phyloP scores from a whole-genome alignment of 2,329 filamentous ascomycete species.

The Hypomyces rosellus region DNA sequence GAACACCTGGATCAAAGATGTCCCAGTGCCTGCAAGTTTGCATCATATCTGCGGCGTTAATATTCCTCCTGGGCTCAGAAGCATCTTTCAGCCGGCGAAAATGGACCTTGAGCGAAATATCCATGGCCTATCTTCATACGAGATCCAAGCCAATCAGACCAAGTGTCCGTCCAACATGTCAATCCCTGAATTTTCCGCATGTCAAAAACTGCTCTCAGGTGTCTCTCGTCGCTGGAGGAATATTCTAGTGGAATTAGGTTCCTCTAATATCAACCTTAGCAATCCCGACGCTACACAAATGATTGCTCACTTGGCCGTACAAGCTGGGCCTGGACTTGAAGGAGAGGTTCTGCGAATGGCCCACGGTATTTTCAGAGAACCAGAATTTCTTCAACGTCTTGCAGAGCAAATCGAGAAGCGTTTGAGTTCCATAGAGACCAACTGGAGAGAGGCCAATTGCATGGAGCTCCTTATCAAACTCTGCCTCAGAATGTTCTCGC shows the following conservation, averaged over 20 bases:
- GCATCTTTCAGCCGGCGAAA: not conserved
- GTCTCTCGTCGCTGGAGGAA: constrained; percentile 42
- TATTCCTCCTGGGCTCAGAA: constrained; percentile 9
- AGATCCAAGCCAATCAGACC: constrained; percentile 43
- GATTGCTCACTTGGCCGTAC: constrained; percentile 44
- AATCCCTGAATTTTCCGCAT: constrained; percentile 47
- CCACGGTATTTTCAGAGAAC: constrained; percentile 46
- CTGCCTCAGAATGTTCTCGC: constrained; percentile 31
- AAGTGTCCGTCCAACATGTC: constrained; percentile 41
- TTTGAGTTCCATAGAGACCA: constrained; percentile 41
- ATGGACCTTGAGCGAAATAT: not conserved
- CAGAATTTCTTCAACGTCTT: constrained; percentile 42
- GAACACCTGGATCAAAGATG: constrained; percentile 5
- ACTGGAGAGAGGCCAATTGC: constrained; percentile 52
- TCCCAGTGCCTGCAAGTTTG: constrained; percentile 33
- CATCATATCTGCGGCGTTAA: constrained; percentile 33
- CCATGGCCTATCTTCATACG: constrained; percentile 38
- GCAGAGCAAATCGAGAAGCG: constrained; percentile 37
- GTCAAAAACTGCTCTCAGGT: constrained; percentile 42
- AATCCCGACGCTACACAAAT: constrained; percentile 37
- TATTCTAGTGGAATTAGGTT: constrained; percentile 44
- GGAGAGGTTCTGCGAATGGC: constrained; percentile 31
- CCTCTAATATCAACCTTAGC: constrained; percentile 51
- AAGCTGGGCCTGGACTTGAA: constrained; percentile 43
- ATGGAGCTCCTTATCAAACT: constrained; percentile 55